These are phyloP conservation scores for Trametes meyenii DNA, from an alignment of 768 basidiomycete species.

Conservation along the genomic window DNA sequence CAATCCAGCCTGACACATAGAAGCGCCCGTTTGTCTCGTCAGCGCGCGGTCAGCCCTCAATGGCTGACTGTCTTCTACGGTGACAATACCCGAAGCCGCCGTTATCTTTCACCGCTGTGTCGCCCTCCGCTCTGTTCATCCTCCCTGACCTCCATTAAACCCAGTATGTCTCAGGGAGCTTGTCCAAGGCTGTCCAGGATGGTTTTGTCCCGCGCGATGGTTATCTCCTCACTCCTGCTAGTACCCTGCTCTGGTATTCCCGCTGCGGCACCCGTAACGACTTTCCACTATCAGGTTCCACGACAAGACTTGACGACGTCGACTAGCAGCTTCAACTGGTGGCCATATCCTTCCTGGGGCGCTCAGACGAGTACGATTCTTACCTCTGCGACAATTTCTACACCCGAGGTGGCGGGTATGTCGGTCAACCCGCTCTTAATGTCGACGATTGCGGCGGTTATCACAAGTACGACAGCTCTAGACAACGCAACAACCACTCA, in stretches of 20 bases:
- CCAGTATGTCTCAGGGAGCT: too few relatives aligned
- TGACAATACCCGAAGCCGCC: too few relatives aligned
- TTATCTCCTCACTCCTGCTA: not conserved
- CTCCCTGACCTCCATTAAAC: too few relatives aligned
- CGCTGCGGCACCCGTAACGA: not conserved
- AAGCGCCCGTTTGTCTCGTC: too few relatives aligned
- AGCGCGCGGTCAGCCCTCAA: too few relatives aligned
- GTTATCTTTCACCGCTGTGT: too few relatives aligned
- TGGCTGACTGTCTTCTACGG: too few relatives aligned
- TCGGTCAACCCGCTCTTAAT: not conserved
- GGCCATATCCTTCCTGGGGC: slow-evolving; percentile 38
- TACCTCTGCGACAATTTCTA: not conserved
- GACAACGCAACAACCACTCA: not conserved
- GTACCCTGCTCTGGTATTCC: not conserved
- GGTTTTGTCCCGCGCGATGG: not conserved
- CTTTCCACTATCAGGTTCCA: not conserved
- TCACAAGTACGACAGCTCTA: not conserved
- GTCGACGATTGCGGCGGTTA: not conserved
- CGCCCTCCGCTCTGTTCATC: too few relatives aligned
- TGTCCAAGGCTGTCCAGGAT: not conserved
- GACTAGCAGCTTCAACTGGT: slow-evolving; percentile 36
- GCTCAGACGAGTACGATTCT: not conserved
- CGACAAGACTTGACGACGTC: slow-evolving; percentile 7
- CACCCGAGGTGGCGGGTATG: not conserved
- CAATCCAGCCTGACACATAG: too few relatives aligned